A percentile compares a stretch with the other conserved stretches of the same genome.
Evolutionary conservation across 2,329 filamentous ascomycete species (phyloP).

Genomic region (Harringtonia lauricola): DNA sequence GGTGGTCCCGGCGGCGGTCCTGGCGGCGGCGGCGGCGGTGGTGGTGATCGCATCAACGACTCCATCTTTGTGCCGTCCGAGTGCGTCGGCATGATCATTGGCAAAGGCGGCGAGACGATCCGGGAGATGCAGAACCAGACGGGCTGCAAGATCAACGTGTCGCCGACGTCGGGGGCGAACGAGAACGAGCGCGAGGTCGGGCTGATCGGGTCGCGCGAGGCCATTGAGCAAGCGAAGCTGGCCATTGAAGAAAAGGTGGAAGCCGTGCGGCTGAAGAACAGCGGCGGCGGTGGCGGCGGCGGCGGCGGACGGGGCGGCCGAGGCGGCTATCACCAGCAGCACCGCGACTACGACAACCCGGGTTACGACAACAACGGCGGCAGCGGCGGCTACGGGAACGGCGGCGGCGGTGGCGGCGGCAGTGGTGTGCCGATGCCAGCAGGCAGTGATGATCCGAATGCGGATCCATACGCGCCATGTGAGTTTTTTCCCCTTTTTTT

Average conservation of each 20-base stretch:
- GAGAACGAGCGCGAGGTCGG: slow-evolving; percentile 81
- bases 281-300: slow-evolving; percentile 31
- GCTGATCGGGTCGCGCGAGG: slow-evolving; percentile 64
- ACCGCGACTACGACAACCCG: slow-evolving; percentile 45
- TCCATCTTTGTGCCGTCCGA: slow-evolving; percentile 80
- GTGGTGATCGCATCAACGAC: slow-evolving; percentile 64
- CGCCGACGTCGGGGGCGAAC: slow-evolving; percentile 63
- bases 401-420: slow-evolving; percentile 24
- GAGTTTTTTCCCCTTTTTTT: slow-evolving; percentile 19
- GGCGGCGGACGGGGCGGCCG: slow-evolving; percentile 28
- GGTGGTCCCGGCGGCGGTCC: slow-evolving; percentile 23
- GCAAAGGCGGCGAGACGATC: slow-evolving; percentile 88
- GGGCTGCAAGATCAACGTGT: slow-evolving; percentile 91
- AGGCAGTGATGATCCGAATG: slow-evolving; percentile 35
- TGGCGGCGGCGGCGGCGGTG: slow-evolving; percentile 27
- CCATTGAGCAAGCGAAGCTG: slow-evolving; percentile 69
- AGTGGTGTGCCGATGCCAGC: not conserved
- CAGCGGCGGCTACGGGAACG: slow-evolving; percentile 37
- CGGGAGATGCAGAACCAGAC: slow-evolving; percentile 84
- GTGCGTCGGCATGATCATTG: slow-evolving; percentile 92
- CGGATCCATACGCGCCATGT: slow-evolving; percentile 69
- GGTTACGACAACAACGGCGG: slow-evolving; percentile 36
- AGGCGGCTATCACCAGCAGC: slow-evolving; percentile 28
- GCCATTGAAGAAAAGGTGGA: slow-evolving; percentile 91
- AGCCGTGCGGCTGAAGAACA: slow-evolving; percentile 55